Percentiles rank a stretch among this genome's conserved stretches.
These are phyloP conservation scores for Clarireedia homoeocarpa DNA, from an alignment of 2,329 filamentous ascomycete species.

Conservation along the genomic window DNA sequence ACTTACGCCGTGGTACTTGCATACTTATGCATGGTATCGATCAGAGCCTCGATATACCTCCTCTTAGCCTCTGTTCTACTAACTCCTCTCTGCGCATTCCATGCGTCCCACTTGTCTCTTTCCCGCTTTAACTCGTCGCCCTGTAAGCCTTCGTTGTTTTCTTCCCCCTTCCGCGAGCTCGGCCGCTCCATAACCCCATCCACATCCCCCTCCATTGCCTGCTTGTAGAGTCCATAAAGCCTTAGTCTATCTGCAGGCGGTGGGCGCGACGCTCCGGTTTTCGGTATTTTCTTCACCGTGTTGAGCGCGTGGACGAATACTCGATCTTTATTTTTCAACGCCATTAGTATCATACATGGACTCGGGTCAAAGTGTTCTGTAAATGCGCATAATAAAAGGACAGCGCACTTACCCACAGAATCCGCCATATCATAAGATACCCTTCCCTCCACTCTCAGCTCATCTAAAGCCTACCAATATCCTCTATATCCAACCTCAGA, in stretches of 20 bases:
- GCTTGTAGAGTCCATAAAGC: conserved; percentile 97
- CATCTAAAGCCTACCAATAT: neutral
- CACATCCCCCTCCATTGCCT: conserved; percentile 97
- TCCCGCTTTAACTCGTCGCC: conserved; percentile 42
- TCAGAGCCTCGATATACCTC: conserved; percentile 85
- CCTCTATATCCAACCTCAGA: neutral
- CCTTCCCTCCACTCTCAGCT: conserved; percentile 4
- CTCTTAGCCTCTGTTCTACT: conserved; percentile 89
- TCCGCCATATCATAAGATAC: conserved; percentile 38
- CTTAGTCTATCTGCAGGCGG: conserved; percentile 78
- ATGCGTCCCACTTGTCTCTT: conserved; percentile 80
- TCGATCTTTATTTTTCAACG: conserved; percentile 55
- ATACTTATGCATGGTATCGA: conserved; percentile 95
- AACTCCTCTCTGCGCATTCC: conserved; percentile 79
- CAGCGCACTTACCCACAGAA: conserved; percentile 39
- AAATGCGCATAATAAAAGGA: neutral
- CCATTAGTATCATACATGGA: neutral
- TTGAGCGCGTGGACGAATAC: conserved; percentile 99
- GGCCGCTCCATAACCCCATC: conserved; percentile 89
- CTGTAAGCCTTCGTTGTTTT: conserved; percentile 34
- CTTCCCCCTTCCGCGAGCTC: conserved; percentile 45
- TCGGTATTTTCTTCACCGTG: conserved; percentile 95
- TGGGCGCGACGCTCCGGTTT: conserved; percentile 83
- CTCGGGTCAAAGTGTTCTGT: neutral
- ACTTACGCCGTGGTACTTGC: conserved; percentile 71